Base-by-base conservation (phyloP, 768 basidiomycete genomes). In the Atractiella rhizophila region DNA sequence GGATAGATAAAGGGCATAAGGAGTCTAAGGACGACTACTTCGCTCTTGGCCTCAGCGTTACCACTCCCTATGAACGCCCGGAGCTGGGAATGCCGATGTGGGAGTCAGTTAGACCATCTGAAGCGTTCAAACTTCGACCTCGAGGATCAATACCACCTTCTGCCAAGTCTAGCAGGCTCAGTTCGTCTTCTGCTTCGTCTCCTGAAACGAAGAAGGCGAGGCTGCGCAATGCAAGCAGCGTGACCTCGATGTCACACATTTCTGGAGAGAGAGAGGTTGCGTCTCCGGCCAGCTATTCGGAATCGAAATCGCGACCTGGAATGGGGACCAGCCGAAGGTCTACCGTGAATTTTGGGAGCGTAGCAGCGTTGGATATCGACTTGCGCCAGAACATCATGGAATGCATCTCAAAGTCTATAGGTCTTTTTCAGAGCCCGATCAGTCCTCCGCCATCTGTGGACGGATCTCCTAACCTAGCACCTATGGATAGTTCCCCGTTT, bases 311-410 rank as follows among this genome's bases (percentile, higher is more conserved):
- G n/a, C n/a, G n/a, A n/a, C n/a, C n/a, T n/a, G n/a, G n/a, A n/a
- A n/a, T n/a, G 18, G n/a, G 16, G 26, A 26, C 20, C 13, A 2
- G 26, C 20, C 15, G 15, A 24, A 2, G 5, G 4, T 11, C 4
- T 2, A 2, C 27, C 25, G 12, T n/a, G 6, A 18, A 4, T 23
- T 20, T 10, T n/a, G 38, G 29, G 16, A 23, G 16, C 4, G 4
- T 18, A 4, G 33, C 8, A 34, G 33, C 19, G 12, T 76, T 74
- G 20, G 81, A 86, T 18, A 86, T 94, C 50, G 82, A 96, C 56
- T 68, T 96, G n/a, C 70, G 81, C 27, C 81, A 85, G 50, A 85
- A 81, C 50, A 86, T 98, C 25, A 85, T 96, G 82, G 76, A 78
- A 1, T 88, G 82, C 57, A 86, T 98, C 45, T 85, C 88, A 1